A percentile compares a stretch with the other conserved stretches of the same genome.
phyloP scores from a whole-genome alignment of 2,329 filamentous ascomycete species.

The Aspergillus chevalieri region DNA sequence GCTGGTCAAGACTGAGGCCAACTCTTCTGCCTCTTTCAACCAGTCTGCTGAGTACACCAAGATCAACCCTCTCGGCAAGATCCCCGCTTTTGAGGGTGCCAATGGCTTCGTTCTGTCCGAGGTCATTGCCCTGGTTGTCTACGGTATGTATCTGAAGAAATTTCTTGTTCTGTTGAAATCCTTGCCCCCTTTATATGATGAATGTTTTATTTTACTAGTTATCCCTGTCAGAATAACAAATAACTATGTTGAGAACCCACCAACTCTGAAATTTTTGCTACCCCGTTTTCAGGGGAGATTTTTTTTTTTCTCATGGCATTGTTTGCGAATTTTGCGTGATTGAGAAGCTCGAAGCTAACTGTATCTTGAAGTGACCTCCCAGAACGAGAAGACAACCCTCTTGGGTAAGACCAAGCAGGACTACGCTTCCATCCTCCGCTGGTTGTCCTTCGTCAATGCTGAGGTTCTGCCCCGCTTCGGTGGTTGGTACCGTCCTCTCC shows the following conservation, averaged over 20 bases:
- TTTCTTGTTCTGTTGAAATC: slow-evolving; percentile 7
- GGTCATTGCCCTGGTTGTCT: slow-evolving; percentile 92
- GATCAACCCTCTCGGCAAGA: slow-evolving; percentile 80
- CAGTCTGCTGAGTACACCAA: slow-evolving; percentile 72
- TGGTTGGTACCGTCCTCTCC: slow-evolving; percentile 79
- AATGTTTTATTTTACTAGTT: slow-evolving; percentile 78
- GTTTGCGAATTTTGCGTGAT: slow-evolving; percentile 10
- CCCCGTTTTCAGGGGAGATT: slow-evolving; percentile 20
- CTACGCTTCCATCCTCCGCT: slow-evolving; percentile 95
- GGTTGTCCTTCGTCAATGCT: slow-evolving; percentile 94
- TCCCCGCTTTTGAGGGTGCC: slow-evolving; percentile 85
- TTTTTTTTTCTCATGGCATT: slow-evolving; percentile 8
- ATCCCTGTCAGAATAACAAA: slow-evolving; percentile 98
- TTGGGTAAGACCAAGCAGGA: slow-evolving; percentile 99
- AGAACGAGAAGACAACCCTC: slow-evolving; percentile 99
- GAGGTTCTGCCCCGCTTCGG: slow-evolving; percentile 71
- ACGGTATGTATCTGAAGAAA: slow-evolving; percentile 63
- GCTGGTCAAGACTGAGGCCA: slow-evolving; percentile 58
- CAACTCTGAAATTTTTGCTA: slow-evolving; percentile 71
- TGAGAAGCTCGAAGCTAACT: slow-evolving; percentile 17
- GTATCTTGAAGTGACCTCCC: slow-evolving; percentile 70
- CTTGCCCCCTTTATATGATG: slow-evolving; percentile 50
- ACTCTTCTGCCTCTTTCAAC: slow-evolving; percentile 53
- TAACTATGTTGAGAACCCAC: slow-evolving; percentile 67
- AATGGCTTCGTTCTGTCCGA: slow-evolving; percentile 89